Conservation (phyloP, 2,329 filamentous ascomycete genomes). For the Aspergillus sp. region DNA sequence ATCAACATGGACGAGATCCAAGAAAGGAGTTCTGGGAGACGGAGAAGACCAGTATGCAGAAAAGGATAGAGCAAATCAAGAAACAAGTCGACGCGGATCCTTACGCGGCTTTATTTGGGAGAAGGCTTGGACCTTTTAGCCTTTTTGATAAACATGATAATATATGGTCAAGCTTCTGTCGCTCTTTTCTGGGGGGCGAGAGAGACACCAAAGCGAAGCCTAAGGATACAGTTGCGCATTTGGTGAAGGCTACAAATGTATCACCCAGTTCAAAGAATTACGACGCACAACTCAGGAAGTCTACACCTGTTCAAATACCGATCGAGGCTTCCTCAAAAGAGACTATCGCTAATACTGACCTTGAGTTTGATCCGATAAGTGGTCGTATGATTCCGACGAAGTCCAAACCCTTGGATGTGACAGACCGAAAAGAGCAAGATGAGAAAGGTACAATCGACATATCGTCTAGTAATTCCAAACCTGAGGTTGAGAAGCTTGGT, state of each 20-base stretch:
- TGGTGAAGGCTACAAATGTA: not conserved
- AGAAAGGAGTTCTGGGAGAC: conserved; percentile 15
- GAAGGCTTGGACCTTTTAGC: conserved; percentile 21
- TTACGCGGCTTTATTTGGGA: conserved; percentile 37
- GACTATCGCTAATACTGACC: not conserved
- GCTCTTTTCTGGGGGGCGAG: conserved; percentile 20
- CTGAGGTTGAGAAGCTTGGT: not conserved
- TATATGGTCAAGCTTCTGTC: conserved; percentile 26
- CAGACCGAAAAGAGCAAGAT: not conserved
- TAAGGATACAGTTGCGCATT: conserved; percentile 1
- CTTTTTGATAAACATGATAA: conserved; percentile 14
- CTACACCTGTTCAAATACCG: not conserved
- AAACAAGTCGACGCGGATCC: conserved; percentile 34
- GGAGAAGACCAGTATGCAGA: conserved; percentile 15
- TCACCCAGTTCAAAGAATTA: not conserved
- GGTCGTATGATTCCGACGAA: conserved; percentile 33
- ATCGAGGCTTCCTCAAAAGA: not conserved
- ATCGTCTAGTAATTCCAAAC: not conserved
- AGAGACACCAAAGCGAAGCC: conserved; percentile 1
- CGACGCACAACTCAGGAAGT: not conserved
- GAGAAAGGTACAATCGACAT: not conserved
- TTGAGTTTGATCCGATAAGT: conserved; percentile 39
- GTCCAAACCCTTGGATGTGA: not conserved
- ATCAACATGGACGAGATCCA: no score
- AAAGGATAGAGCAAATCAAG: conserved; percentile 33